Evolutionary conservation across 441 rosid species (phyloP), one percentile per base, ranked within the genome.

Genomic region (Gossypium schwendimanii): DNA sequence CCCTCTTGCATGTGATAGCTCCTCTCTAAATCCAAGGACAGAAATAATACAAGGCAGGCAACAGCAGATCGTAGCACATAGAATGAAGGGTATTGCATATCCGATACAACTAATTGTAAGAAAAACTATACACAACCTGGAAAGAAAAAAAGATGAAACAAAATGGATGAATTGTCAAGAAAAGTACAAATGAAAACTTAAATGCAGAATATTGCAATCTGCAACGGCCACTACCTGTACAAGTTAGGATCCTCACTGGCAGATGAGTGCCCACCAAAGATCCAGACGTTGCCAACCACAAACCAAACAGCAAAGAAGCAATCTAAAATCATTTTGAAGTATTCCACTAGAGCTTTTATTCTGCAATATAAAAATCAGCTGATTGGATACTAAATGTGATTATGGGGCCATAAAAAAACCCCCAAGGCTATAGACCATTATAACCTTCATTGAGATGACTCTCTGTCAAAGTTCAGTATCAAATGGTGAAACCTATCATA

Each of bases 251-350:
- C 97, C 75, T 92, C 98, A 10, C 68, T 41, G 59, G 92, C 87
- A 73, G 99, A 91, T 63, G 99, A 81, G 77, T 91, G 98, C 28
- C 99, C 98, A 58, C 99, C 99, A 77, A 95, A 95, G 73, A 91
- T 90, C 99, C 98, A 95, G 17, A 95, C 99, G 41, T 95, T 93
- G 79, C 99, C 99, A 26, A 95, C 98, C 78, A 95, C 98, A 83
- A 95, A 95, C 99, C 98, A 95, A 63, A 95, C 92, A 8, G 97
- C 98, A 74, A 95, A 95, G 81, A 95, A 95, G 80, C 98, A 95
- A 83, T 95, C 99, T 81, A 93, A 79, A 49, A 81, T 91, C 98
- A 95, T 93, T 84, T 95, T 95, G 79, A 91, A 88, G 82, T 95
- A 89, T 49, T 95, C 99, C 81, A 91, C 81, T n/a, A 95, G 73